phyloP scores from a whole-genome alignment of 2,329 filamentous ascomycete species.

The Monosporascus cannonballus region DNA sequence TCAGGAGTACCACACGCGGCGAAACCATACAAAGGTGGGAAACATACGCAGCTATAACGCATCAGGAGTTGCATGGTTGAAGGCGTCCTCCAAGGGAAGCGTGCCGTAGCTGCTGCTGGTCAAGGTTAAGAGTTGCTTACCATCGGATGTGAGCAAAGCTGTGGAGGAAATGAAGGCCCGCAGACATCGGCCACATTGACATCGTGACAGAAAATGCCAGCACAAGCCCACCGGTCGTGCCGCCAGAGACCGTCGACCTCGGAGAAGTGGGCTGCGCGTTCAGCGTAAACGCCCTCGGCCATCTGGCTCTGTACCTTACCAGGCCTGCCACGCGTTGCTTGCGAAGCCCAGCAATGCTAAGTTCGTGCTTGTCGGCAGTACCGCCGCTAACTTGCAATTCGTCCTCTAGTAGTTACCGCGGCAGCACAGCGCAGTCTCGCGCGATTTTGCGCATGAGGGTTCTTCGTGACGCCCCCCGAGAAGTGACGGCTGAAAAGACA shows the following conservation, averaged over 20 bases:
- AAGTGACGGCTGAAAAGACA: no score
- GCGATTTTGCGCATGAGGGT: no score
- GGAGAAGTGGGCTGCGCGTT: slow-evolving; percentile 17
- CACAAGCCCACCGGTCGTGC: slow-evolving; percentile 14
- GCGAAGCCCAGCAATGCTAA: slow-evolving; percentile 22
- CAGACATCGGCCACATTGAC: slow-evolving; percentile 24
- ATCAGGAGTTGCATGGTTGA: slow-evolving; percentile 16
- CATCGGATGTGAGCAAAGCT: slow-evolving; percentile 17
- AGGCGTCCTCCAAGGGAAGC: slow-evolving; percentile 11
- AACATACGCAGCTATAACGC: slow-evolving; percentile 26
- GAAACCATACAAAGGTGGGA: slow-evolving; percentile 31
- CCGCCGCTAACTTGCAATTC: slow-evolving; percentile 6
- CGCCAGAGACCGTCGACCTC: slow-evolving; percentile 23
- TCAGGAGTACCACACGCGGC: slow-evolving; percentile 24
- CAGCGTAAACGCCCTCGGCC: slow-evolving; percentile 23
- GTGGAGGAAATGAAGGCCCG: slow-evolving; percentile 15
- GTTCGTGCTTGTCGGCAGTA: slow-evolving; percentile 24
- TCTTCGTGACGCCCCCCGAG: no score
- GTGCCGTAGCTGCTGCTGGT: slow-evolving; percentile 23
- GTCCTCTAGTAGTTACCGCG: no score
- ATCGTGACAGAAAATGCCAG: slow-evolving; percentile 30
- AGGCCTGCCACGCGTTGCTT: slow-evolving; percentile 25
- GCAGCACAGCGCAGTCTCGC: no score
- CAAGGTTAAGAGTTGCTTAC: slow-evolving; percentile 20
- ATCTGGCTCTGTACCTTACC: slow-evolving; percentile 17